phyloP scores from a whole-genome alignment of 2,329 filamentous ascomycete genomes.

The Pseudogymnoascus sp. region DNA sequence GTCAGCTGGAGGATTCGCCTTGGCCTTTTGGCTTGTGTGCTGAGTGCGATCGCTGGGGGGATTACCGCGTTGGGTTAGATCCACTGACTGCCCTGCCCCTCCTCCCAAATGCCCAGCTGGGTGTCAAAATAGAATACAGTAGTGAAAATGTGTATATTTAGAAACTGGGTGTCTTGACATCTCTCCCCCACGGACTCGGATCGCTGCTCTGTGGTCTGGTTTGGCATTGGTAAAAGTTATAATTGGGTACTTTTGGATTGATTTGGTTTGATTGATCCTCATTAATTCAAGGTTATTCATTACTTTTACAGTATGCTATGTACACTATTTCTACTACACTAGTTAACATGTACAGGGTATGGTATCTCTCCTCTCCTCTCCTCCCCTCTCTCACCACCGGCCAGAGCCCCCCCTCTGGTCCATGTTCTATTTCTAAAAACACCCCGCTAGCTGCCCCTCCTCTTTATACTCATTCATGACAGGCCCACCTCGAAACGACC shows the following conservation, averaged over 20 bases:
- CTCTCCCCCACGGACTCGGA: too few relatives aligned
- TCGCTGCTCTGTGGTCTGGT: neutral
- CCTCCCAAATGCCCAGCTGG: neutral
- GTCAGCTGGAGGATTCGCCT: neutral
- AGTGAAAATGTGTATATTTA: neutral
- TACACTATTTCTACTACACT: neutral
- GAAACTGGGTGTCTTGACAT: neutral
- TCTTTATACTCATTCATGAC: neutral
- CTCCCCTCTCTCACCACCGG: neutral
- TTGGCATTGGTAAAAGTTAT: neutral
- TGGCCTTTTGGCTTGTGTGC: neutral
- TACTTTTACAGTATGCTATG: neutral
- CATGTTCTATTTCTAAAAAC: neutral
- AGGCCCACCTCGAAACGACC: neutral
- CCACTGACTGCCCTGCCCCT: too few relatives aligned
- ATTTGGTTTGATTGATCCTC: neutral
- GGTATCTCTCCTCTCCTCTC: neutral
- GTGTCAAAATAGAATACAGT: conserved; percentile 2
- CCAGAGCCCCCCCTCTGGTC: neutral
- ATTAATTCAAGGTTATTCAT: conserved; percentile 5
- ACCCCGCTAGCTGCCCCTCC: neutral
- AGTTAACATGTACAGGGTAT: neutral
- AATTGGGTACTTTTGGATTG: neutral
- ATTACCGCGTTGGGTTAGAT: neutral
- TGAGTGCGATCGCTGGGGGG: neutral